These are phyloP conservation scores for Centrapalus pauciflorus DNA, from an alignment of 129 eudicot species.

Conservation along the genomic window DNA sequence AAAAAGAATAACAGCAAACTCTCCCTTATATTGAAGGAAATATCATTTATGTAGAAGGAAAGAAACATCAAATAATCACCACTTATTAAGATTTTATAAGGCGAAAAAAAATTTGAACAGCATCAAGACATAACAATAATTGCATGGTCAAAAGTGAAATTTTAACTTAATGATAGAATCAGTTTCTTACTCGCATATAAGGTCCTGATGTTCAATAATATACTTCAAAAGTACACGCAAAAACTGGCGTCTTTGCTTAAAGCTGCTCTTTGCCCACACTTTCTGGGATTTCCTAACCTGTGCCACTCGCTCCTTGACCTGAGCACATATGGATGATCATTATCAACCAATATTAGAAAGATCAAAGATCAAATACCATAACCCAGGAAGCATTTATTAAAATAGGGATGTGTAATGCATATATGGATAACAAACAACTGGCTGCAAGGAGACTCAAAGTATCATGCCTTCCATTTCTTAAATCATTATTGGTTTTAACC, in stretches of 20 bases:
- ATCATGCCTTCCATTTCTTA: not conserved
- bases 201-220: slow-evolving; percentile 94
- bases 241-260: slow-evolving; percentile 97
- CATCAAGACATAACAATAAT: not conserved
- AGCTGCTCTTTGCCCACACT: slow-evolving; percentile 92
- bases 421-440: not conserved
- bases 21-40: not conserved
- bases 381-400: not conserved
- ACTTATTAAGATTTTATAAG: not conserved
- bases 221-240: slow-evolving; percentile 89
- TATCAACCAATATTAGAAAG: slow-evolving; percentile 1
- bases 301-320: slow-evolving; percentile 91
- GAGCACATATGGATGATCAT: slow-evolving; percentile 15
- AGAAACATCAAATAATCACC: not conserved
- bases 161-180: not conserved
- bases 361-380: not conserved
- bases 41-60: not conserved
- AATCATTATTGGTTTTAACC: not conserved
- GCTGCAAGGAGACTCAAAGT: not conserved
- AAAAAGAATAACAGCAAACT: not conserved
- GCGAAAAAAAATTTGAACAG: not conserved
- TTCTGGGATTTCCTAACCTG: slow-evolving; percentile 92
- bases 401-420: not conserved
- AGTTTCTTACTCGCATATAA: slow-evolving; percentile 82
- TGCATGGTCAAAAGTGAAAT: not conserved